phyloP scores from a whole-genome alignment of 2,329 filamentous ascomycete species.

The Orbilia blumenaviensis region DNA sequence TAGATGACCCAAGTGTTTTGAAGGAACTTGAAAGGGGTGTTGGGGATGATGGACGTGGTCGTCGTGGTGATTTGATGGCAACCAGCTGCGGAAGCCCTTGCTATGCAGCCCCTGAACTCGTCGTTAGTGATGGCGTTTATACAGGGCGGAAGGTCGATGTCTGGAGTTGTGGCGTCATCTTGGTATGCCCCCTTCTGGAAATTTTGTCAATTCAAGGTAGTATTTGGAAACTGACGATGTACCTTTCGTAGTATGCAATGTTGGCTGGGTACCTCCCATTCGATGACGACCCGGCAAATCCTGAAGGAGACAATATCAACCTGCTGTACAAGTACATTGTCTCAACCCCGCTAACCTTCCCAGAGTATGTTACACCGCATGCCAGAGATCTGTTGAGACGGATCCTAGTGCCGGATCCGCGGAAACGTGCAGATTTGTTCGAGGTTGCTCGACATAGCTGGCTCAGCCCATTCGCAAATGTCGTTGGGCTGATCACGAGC shows the following conservation, averaged over 20 bases:
- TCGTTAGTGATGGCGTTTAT: conserved; percentile 96
- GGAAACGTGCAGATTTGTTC: conserved; percentile 93
- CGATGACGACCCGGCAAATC: conserved; percentile 96
- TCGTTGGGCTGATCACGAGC: conserved; percentile 96
- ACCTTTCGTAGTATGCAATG: conserved; percentile 83
- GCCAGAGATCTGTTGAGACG: conserved; percentile 89
- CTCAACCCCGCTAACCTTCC: conserved; percentile 93
- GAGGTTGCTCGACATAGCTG: conserved; percentile 98
- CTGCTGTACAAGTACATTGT: conserved; percentile 99
- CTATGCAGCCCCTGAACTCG: conserved; percentile 94
- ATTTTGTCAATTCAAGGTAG: conserved; percentile 21
- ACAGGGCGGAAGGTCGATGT: conserved; percentile 98
- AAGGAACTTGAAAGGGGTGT: conserved; percentile 86
- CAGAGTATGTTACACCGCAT: conserved; percentile 97
- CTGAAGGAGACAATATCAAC: conserved; percentile 99
- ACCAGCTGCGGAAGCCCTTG: conserved; percentile 98
- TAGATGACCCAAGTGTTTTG: conserved; percentile 87
- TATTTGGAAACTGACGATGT: conserved; percentile 52
- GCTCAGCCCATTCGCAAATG: conserved; percentile 95
- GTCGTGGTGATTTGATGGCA: conserved; percentile 96
- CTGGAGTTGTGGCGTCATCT: conserved; percentile 98
- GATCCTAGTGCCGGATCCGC: conserved; percentile 92
- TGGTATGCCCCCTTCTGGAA: conserved; percentile 71
- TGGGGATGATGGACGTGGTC: conserved; percentile 66
- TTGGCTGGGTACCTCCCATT: conserved; percentile 96